A percentile compares a stretch with the other conserved stretches of the same genome.
phyloP scores from a whole-genome alignment of 129 eudicot genomes.

The Flaveria bidentis region DNA sequence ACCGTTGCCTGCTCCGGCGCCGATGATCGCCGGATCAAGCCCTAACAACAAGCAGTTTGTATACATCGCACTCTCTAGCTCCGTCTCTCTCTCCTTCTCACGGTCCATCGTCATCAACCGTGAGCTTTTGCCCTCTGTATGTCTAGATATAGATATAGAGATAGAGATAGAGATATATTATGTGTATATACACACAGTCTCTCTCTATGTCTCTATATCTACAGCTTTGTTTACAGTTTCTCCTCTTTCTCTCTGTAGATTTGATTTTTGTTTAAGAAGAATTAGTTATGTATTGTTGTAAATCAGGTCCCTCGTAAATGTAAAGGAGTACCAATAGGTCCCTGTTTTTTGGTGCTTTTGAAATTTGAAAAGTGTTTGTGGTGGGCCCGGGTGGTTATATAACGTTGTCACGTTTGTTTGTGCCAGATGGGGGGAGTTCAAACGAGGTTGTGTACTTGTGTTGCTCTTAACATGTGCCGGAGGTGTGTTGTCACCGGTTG shows the following conservation, averaged over 20 bases:
- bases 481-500: background rate
- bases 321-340: background rate
- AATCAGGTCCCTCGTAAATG: constrained; percentile 25
- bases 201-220: constrained; percentile 29
- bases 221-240: constrained; percentile 13
- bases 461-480: constrained; percentile 30
- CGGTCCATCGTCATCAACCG: constrained; percentile 93
- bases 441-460: background rate
- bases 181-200: background rate
- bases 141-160: background rate
- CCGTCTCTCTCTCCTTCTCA: constrained; percentile 95
- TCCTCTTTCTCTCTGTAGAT: constrained; percentile 12
- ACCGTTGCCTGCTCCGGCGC: constrained; percentile 68
- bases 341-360: constrained; percentile 31
- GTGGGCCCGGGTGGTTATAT: constrained; percentile 41
- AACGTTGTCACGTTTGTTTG: constrained; percentile 42
- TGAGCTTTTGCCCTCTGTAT: constrained; percentile 29
- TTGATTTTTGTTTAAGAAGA: constrained; percentile 33
- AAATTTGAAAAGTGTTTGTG: constrained; percentile 36
- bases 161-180: background rate
- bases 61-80: constrained; percentile 97
- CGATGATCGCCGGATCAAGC: constrained; percentile 86
- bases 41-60: constrained; percentile 93
- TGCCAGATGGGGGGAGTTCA: constrained; percentile 29
- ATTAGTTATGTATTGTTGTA: constrained; percentile 28